phyloP scores from a whole-genome alignment of 2,329 filamentous ascomycete genomes.

The Volutella citrinella region DNA sequence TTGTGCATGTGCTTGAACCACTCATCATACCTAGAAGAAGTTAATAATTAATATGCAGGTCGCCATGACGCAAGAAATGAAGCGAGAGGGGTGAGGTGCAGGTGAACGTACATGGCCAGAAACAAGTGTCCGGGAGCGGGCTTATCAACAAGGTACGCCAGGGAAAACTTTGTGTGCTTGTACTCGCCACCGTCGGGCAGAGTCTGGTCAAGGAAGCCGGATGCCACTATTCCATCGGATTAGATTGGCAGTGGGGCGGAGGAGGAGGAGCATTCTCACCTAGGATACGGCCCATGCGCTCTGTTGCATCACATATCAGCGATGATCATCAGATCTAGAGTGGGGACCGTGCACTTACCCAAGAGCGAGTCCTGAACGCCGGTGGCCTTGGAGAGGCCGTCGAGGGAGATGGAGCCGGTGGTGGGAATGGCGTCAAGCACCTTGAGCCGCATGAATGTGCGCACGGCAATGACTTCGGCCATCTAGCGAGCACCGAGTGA shows the following conservation, averaged over 20 bases:
- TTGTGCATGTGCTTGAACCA: conserved; percentile 32
- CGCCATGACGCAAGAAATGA: no score
- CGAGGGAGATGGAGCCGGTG: conserved; percentile 24
- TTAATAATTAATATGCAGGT: no score
- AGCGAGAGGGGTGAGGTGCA: no score
- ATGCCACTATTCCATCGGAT: conserved; percentile 17
- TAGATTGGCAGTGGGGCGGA: background rate
- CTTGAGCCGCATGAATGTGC: conserved; percentile 29
- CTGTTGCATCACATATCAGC: conserved; percentile 9
- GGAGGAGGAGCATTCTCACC: conserved; percentile 10
- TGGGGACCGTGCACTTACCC: conserved; percentile 12
- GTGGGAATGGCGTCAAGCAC: conserved; percentile 28
- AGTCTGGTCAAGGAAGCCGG: conserved; percentile 29
- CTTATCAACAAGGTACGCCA: conserved; percentile 25
- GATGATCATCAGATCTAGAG: background rate
- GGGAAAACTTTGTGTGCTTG: conserved; percentile 30
- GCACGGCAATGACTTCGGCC: conserved; percentile 26
- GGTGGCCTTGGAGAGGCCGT: conserved; percentile 24
- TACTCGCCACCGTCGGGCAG: conserved; percentile 24
- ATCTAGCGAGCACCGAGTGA: conserved; percentile 18
- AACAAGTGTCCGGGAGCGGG: conserved; percentile 29
- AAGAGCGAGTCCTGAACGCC: conserved; percentile 27
- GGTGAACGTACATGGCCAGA: conserved; percentile 22
- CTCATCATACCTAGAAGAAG: conserved; percentile 26
- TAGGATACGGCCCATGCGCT: conserved; percentile 26